These are phyloP conservation scores for Schoenoplectus triqueter DNA, from an alignment of 202 grass and related monocot species.

Conservation along the genomic window DNA sequence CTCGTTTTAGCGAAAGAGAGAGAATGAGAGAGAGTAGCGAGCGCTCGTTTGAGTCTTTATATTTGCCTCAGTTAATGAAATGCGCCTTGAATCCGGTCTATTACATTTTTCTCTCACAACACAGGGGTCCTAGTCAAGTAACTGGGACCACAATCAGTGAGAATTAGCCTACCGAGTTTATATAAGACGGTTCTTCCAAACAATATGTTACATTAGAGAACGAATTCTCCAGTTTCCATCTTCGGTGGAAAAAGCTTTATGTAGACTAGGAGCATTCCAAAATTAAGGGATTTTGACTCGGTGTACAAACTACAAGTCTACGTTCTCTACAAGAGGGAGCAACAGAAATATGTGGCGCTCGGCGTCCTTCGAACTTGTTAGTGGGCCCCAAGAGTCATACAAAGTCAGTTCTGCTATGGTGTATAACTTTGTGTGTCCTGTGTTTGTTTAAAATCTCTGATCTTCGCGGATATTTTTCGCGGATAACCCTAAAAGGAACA, in stretches of 20 bases:
- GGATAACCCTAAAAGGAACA: background rate
- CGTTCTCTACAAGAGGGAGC: too few relatives aligned
- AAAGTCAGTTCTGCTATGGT: background rate
- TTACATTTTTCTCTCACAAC: background rate
- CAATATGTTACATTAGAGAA: background rate
- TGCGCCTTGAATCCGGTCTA: slow-evolving; percentile 23
- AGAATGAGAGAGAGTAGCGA: background rate
- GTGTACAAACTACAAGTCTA: background rate
- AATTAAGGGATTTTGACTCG: background rate
- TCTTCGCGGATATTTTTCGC: slow-evolving; percentile 12
- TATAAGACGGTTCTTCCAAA: background rate
- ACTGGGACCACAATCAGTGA: background rate
- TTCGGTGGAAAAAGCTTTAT: background rate
- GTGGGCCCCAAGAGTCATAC: background rate
- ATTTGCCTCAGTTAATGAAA: slow-evolving; percentile 1
- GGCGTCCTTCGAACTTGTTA: background rate
- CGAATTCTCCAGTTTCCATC: background rate
- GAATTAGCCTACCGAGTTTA: background rate
- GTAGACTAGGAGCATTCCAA: background rate
- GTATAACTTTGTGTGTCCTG: background rate
- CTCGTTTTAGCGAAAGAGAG: slow-evolving; percentile 28
- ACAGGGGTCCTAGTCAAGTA: background rate
- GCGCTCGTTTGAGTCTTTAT: slow-evolving; percentile 43
- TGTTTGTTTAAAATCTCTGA: slow-evolving; percentile 13
- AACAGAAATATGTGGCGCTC: background rate